Evolutionary conservation across 345 rosid species (phyloP), one percentile per base, ranked within the genome.

Genomic region (Anastatica hierochuntica): DNA sequence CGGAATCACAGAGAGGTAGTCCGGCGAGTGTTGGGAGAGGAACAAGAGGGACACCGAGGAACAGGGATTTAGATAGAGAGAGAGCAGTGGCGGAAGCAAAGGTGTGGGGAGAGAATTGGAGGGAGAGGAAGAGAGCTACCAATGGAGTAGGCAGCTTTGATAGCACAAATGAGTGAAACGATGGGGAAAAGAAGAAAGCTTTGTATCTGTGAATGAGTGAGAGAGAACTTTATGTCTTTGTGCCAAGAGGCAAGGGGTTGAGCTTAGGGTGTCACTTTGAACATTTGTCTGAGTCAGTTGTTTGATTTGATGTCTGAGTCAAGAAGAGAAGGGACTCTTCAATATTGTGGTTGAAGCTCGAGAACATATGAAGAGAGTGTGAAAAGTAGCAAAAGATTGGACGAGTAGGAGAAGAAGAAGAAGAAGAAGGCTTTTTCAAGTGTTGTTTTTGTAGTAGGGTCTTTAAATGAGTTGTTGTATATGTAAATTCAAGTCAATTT

Each of bases 21-120:
- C 96, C 95, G 1, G 77, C 72, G 40, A 83, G 62, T 58, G 64
- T 67, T 16, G 80, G 81, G 40, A 77, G 94, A 67, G 61, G 66
- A 60, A 62, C 83, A 64, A 83, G 95, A 74, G 87, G 83, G 49
- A 71, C 81, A 24, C 82, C 85, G 17, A 74, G 94, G 67, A 84
- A 83, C 48, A 74, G 92, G 3, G 95, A 79, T 75, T 76, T 88
- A 23, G 96, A 92, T 72, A 81, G 98, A 63, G 94, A 92, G 69
- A 77, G 95, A 4, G 98, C 98, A 4, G 98, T 92, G 8, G 98
- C 98, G 0, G 96, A 78, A 54, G 98, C 98, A 0, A 92, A 88
- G 62, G 95, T 92, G 27, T 92, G 98, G 98, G 98, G 98, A 16
- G 96, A 92, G 75, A 87, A 88, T 60, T 87, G 80, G 96, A 78